Conservation (phyloP, 371 early-diverging fungal species). For the Mucor velutinosus region DNA sequence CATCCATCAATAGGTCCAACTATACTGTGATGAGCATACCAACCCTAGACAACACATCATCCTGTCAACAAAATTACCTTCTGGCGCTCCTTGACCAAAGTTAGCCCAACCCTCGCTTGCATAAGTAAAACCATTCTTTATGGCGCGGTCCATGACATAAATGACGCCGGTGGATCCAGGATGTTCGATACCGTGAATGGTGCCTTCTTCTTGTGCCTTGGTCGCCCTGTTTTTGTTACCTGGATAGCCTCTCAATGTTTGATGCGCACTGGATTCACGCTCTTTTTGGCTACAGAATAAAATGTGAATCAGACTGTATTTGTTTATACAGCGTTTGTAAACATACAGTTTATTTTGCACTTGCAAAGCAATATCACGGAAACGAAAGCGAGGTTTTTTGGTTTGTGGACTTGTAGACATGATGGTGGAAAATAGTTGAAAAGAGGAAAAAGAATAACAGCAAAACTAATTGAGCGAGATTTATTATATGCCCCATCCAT, state of each 20-base stretch:
- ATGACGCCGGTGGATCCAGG: constrained; percentile 57
- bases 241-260: constrained; percentile 36
- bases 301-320: background rate
- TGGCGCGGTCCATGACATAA: constrained; percentile 58
- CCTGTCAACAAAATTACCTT: constrained; percentile 31
- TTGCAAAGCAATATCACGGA: constrained; percentile 23
- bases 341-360: constrained; percentile 20
- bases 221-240: constrained; percentile 34
- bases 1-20: constrained; percentile 47
- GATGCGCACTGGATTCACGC: constrained; percentile 33
- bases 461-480: background rate
- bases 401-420: background rate
- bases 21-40: background rate
- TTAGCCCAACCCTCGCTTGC: constrained; percentile 44
- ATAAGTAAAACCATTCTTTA: constrained; percentile 39
- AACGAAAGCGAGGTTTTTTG: constrained; percentile 15
- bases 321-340: background rate
- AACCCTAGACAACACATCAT: background rate
- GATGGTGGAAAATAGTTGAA: no score
- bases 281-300: constrained; percentile 8
- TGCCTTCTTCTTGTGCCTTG: constrained; percentile 5
- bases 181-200: constrained; percentile 39
- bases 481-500: background rate
- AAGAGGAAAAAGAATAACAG: background rate
- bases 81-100: constrained; percentile 61